Base-by-base conservation (phyloP, 1,139 yeast species). In the Kodamaea sp. region DNA sequence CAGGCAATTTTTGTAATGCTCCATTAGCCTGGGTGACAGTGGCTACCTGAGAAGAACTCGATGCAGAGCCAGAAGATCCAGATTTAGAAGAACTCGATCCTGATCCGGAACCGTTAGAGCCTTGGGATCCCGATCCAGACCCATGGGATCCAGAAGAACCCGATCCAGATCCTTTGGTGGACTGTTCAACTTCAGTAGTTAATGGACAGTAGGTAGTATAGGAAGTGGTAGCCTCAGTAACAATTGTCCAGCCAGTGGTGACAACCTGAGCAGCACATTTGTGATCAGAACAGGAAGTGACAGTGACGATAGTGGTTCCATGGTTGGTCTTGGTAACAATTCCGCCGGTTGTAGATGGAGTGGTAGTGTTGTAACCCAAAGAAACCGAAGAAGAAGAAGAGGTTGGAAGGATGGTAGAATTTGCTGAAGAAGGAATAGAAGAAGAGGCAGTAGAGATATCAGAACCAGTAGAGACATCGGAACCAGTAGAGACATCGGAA, bases 171-270 rank as follows among this genome's bases (percentile, higher is more conserved):
- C 8, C 6, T 18, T 18, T 18, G 21, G 21, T 18, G 21, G 21
- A 18, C 9, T 18, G 21, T 7, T 7, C 24, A 22, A 11, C n/a
- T 5, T 7, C 13, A 22, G 24, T 22, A 13, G 60, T 43, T 34
- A 57, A 46, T 43, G 66, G 65, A 44, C 63, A 58, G 48, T 57
- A 58, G 31, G 66, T 59, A 31, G 61, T 54, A 51, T 57, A 59
- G 27, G 48, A 38, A 26, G 63, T 60, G 24, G 45, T 43, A 33
- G 42, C 39, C 35, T 51, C 50, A 32, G 67, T 62, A 37, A 59
- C 53, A 29, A 60, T 52, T 32, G 68, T 58, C 25, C 53, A 26
- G 46, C 45, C 26, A 18, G 21, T 18, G 6, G 21, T 18, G 21
- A 18, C 21, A 7, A 9, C 8, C 6, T 18, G 21, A 18, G 48